Evolutionary conservation across 2,329 filamentous ascomycete genomes (phyloP).

Genomic region (Lecanoromycetidae sp.): DNA sequence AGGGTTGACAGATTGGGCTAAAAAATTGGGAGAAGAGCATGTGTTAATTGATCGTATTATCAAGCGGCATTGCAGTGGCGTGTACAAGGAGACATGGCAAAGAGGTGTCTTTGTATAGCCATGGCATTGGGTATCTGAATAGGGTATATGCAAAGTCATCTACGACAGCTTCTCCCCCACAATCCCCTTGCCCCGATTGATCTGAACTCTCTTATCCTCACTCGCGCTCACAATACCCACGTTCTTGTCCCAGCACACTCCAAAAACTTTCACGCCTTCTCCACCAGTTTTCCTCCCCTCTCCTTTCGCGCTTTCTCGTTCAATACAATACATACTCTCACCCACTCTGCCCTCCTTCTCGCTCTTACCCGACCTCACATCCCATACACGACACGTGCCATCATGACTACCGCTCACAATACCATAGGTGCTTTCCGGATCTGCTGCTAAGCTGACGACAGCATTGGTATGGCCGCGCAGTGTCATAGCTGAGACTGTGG

Average conservation of each 20-base stretch:
- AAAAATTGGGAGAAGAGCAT: background rate
- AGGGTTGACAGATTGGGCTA: conserved; percentile 37
- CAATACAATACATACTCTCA: conserved; percentile 65
- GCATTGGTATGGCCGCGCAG: conserved; percentile 76
- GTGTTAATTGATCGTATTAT: too few species aligned
- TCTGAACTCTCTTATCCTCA: conserved; percentile 88
- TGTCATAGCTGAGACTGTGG: conserved; percentile 74
- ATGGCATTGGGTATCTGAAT: background rate
- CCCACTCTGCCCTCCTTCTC: conserved; percentile 48
- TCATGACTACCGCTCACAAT: conserved; percentile 85
- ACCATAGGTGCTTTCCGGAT: conserved; percentile 62
- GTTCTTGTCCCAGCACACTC: conserved; percentile 70
- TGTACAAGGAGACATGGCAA: background rate
- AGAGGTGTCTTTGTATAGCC: too few species aligned
- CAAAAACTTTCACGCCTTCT: conserved; percentile 81
- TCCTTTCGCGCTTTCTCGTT: conserved; percentile 57
- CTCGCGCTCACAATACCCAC: conserved; percentile 85
- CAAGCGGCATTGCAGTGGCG: background rate
- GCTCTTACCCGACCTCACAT: conserved; percentile 59
- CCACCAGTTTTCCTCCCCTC: conserved; percentile 57
- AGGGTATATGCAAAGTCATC: background rate
- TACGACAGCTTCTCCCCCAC: background rate
- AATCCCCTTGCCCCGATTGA: conserved; percentile 56
- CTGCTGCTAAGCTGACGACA: conserved; percentile 46
- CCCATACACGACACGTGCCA: conserved; percentile 87